phyloP scores from a whole-genome alignment of 169 alveolate species.

The Plasmodium malariae region DNA sequence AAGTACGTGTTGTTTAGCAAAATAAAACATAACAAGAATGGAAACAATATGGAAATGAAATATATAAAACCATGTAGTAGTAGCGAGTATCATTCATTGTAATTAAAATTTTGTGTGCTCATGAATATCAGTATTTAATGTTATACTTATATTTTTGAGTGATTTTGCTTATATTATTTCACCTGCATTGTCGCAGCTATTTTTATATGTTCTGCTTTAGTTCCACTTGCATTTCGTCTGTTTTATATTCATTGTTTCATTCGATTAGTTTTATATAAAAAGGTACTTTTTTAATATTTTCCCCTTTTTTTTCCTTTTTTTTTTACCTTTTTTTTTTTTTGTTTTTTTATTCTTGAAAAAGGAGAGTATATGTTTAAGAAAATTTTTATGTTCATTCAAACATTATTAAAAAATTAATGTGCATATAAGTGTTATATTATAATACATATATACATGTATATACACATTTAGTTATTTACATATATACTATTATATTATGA shows the following conservation, averaged over 20 bases:
- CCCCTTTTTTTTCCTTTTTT: neutral
- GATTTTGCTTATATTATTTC: neutral
- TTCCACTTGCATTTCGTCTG: neutral
- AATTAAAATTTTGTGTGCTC: conserved; percentile 7
- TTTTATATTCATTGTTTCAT: too few relatives aligned
- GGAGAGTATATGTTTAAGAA: neutral
- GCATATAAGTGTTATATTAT: conserved; percentile 1
- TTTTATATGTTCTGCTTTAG: neutral
- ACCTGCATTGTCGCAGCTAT: neutral
- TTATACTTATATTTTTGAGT: neutral
- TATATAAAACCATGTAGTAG: neutral
- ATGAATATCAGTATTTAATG: neutral
- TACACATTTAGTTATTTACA: neutral
- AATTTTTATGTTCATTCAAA: neutral
- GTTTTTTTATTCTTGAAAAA: neutral
- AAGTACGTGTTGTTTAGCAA: too few relatives aligned
- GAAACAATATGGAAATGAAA: neutral
- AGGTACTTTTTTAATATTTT: neutral
- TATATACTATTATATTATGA: neutral
- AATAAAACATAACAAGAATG: too few relatives aligned
- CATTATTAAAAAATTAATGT: neutral
- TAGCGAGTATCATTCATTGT: neutral
- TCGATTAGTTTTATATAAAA: neutral
- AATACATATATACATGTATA: neutral
- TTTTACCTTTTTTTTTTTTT: neutral